Percentiles rank a stretch among this genome's conserved stretches.
Evolutionary conservation across 202 grass and related monocot species (phyloP).

Genomic region (Digitaria exilis): DNA sequence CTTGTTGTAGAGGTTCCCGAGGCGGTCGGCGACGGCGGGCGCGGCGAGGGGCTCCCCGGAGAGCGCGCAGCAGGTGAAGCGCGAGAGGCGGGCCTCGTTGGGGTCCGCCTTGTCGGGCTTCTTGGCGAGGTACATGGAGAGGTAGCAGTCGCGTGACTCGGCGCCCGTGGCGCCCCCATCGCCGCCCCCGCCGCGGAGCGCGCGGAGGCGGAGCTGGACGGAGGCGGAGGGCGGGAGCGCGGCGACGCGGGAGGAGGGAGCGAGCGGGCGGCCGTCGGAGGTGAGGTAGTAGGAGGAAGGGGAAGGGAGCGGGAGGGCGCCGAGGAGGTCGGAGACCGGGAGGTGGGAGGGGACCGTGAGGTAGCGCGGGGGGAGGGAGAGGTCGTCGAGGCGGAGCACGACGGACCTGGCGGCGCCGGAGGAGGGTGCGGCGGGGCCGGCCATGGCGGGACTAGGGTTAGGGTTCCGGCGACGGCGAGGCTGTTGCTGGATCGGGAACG

Average conservation of each 20-base stretch:
- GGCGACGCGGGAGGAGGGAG: constrained; percentile 25
- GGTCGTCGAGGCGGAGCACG: constrained; percentile 65
- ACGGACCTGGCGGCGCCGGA: constrained; percentile 23
- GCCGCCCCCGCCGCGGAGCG: constrained; percentile 83
- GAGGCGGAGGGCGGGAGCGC: constrained; percentile 39
- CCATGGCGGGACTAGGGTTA: constrained; percentile 58
- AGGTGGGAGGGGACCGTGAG: constrained; percentile 47
- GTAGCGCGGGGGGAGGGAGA: constrained; percentile 55
- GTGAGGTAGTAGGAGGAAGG: constrained; percentile 67
- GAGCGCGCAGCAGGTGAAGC: constrained; percentile 90
- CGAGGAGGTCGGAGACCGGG: constrained; percentile 55
- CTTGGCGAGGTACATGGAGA: constrained; percentile 91
- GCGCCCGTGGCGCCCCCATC: constrained; percentile 95
- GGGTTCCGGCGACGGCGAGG: constrained; percentile 46
- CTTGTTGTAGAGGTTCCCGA: constrained; percentile 95
- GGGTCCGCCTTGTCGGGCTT: constrained; percentile 99
- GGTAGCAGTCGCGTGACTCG: constrained; percentile 99
- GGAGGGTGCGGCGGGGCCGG: not conserved
- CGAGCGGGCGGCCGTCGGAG: constrained; percentile 54
- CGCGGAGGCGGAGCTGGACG: constrained; percentile 56
- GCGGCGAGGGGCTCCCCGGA: constrained; percentile 72
- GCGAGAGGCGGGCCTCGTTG: constrained; percentile 86
- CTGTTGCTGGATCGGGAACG: not conserved
- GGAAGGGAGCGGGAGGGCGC: constrained; percentile 40
- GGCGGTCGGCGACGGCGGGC: constrained; percentile 73